Evolutionary conservation across 2,329 filamentous ascomycete genomes (phyloP).

Genomic region (Sporothrix pseudoabietina): DNA sequence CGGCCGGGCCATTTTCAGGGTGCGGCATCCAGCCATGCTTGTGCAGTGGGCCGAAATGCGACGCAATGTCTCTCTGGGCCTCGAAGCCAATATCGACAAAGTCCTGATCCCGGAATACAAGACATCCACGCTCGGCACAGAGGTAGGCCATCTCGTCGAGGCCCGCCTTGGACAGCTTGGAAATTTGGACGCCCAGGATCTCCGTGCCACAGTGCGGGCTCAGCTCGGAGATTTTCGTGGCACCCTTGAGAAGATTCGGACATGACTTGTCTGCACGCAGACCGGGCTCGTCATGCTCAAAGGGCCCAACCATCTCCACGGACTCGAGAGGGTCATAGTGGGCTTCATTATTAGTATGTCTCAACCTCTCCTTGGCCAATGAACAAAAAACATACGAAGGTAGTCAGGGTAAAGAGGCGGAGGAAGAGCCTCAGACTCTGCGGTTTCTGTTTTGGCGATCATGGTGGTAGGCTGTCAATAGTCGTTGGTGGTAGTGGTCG

Average conservation of each 20-base stretch:
- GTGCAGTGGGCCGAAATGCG: slow-evolving; percentile 37
- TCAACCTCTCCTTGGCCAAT: no score
- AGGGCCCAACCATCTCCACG: slow-evolving; percentile 36
- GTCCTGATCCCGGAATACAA: slow-evolving; percentile 31
- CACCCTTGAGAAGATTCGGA: slow-evolving; percentile 36
- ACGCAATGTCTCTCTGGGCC: slow-evolving; percentile 34
- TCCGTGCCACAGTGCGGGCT: slow-evolving; percentile 39
- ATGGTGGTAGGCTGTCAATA: background rate
- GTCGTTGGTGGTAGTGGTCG: background rate
- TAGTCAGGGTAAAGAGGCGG: slow-evolving; percentile 36
- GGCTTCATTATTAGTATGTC: slow-evolving; percentile 28
- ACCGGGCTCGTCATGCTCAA: slow-evolving; percentile 38
- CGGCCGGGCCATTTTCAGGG: slow-evolving; percentile 35
- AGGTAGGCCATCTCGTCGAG: slow-evolving; percentile 36
- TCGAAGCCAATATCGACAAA: slow-evolving; percentile 35
- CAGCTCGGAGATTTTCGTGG: slow-evolving; percentile 37
- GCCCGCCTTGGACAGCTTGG: slow-evolving; percentile 31
- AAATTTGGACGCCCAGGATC: slow-evolving; percentile 36
- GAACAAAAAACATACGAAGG: slow-evolving; percentile 32
- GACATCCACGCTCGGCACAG: slow-evolving; percentile 35
- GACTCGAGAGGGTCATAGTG: slow-evolving; percentile 38
- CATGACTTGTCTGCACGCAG: slow-evolving; percentile 36
- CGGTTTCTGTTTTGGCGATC: slow-evolving; percentile 27
- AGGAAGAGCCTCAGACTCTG: slow-evolving; percentile 4
- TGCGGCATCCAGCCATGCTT: slow-evolving; percentile 37